Evolutionary conservation across 2,329 filamentous ascomycete species (phyloP), one percentile per base, ranked within the genome.

Genomic region (Claviceps spartinae): DNA sequence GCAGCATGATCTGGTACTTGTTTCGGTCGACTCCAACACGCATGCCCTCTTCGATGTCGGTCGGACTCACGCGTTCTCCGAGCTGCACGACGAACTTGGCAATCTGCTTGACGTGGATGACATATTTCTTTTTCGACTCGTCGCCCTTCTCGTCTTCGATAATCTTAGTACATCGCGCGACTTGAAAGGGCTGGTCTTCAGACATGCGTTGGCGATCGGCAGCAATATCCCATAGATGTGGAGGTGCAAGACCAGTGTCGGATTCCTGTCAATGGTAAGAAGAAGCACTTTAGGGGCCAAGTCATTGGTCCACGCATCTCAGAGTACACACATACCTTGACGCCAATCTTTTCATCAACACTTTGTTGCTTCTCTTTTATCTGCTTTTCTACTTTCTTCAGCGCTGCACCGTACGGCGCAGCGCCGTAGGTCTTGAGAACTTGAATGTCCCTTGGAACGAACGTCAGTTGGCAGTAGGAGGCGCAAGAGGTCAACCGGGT

Each of bases 61-160:
- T 97, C 48, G 93, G 93, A 65, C 87, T 94, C 61, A 98, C 93
- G 58, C 93, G 85, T 67, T 98, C 93, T 61, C 93, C 93, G 50
- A 98, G 81, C 70, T 96, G 93, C 59, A 98, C 93, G 49, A 98
- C 93, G 63, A 98, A 98, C 73, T 98, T 98, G 64, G 93, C 93
- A 63, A 98, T 98, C 71, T 98, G 93, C 77, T 98, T 98, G 61
- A 98, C 91, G 72, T 98, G 98, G 79, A 98, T 98, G 63, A 98
- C 90, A 75, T 98, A 98, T 82, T 97, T 98, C 81, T 86, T 95
- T 81, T 98, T 98, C 57, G 95, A 87, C 55, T 88, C 77, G 67
- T 97, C 90, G n/a, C 69, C 69, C 71, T 93, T 91, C 67, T 95
- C 90, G 65, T 97, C 91, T 55, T 89, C 83, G 61, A 98, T 98